These are phyloP conservation scores for Eragrostis nindensis DNA, from an alignment of 176 grass and related monocot genomes.

Conservation along the genomic window DNA sequence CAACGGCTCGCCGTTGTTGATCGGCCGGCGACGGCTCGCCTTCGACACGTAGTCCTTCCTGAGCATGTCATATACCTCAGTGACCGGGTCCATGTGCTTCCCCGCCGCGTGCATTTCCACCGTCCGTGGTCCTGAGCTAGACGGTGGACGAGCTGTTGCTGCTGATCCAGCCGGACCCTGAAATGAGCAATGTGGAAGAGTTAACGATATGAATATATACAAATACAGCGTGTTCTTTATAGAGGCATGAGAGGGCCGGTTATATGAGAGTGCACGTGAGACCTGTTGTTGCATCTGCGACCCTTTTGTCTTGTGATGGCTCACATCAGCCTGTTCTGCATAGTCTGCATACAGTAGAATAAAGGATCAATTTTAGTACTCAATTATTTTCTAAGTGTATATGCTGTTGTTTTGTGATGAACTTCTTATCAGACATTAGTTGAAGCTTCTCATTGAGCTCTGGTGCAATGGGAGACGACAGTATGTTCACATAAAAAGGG, in stretches of 20 bases:
- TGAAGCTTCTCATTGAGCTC: neutral
- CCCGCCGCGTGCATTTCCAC: neutral
- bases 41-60: conserved; percentile 44
- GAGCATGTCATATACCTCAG: conserved; percentile 62
- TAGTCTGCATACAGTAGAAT: no score
- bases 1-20: conserved; percentile 58
- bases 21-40: conserved; percentile 46
- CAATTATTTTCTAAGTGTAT: neutral
- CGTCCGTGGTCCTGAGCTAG: conserved; percentile 20
- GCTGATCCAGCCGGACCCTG: neutral
- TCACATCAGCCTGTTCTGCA: neutral
- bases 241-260: neutral
- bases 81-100: conserved; percentile 13
- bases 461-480: neutral
- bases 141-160: neutral
- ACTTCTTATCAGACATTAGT: neutral
- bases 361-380: neutral
- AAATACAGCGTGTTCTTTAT: neutral
- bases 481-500: no score
- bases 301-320: neutral
- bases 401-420: neutral
- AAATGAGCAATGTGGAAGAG: neutral
- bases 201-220: neutral
- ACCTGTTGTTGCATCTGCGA: neutral
- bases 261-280: neutral